phyloP scores from a whole-genome alignment of 2,329 filamentous ascomycete species.

The Mariannaea elegans region DNA sequence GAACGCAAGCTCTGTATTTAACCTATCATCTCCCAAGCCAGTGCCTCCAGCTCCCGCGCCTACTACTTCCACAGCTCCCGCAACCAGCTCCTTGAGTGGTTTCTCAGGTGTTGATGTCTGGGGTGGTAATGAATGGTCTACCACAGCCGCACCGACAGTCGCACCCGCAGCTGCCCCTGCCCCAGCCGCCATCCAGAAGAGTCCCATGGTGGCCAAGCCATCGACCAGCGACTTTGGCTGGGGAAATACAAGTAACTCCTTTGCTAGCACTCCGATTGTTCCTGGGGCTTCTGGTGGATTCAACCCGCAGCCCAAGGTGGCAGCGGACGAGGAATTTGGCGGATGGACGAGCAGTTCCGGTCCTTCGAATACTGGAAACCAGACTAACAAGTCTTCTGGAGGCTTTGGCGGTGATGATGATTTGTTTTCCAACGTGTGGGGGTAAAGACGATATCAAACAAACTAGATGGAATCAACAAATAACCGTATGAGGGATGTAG shows the following conservation, averaged over 20 bases:
- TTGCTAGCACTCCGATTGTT: slow-evolving; percentile 68
- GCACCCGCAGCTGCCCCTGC: slow-evolving; percentile 51
- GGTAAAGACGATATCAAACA: slow-evolving; percentile 56
- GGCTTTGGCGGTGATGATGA: slow-evolving; percentile 79
- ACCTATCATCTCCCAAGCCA: slow-evolving; percentile 69
- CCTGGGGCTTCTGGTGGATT: slow-evolving; percentile 73
- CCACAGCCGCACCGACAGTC: slow-evolving; percentile 61
- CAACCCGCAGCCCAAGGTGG: slow-evolving; percentile 72
- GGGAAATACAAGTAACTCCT: slow-evolving; percentile 56
- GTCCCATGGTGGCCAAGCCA: slow-evolving; percentile 56
- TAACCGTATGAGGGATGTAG: background rate
- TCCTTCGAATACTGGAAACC: slow-evolving; percentile 50
- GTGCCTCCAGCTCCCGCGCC: slow-evolving; percentile 55
- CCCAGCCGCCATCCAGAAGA: slow-evolving; percentile 65
- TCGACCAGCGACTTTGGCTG: slow-evolving; percentile 71
- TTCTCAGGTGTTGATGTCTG: slow-evolving; percentile 75
- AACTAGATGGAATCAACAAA: slow-evolving; percentile 22
- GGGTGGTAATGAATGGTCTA: slow-evolving; percentile 87
- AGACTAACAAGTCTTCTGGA: slow-evolving; percentile 62
- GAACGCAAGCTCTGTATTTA: slow-evolving; percentile 75
- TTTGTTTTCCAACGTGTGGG: slow-evolving; percentile 95
- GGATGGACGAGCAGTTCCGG: slow-evolving; percentile 84
- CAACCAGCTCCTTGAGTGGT: slow-evolving; percentile 49
- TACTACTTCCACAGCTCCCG: slow-evolving; percentile 34
- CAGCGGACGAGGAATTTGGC: slow-evolving; percentile 94